Evolutionary conservation across 2,329 filamentous ascomycete genomes (phyloP).

Genomic region (Colletotrichum theobromicola): DNA sequence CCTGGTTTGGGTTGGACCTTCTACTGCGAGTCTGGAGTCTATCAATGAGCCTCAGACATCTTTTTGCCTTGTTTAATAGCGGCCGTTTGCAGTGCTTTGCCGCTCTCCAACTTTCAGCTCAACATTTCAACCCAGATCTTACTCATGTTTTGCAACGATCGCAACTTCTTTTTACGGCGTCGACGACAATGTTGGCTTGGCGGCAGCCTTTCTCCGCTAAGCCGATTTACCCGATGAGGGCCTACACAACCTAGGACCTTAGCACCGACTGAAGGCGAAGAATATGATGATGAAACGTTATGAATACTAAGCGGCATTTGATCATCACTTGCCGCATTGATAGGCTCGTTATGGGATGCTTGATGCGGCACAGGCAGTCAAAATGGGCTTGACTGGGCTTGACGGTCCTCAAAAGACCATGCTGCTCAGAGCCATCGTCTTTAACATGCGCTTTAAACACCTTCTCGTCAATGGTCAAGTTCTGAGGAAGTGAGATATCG

Average conservation of each 20-base stretch:
- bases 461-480: not conserved
- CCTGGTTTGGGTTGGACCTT: not conserved
- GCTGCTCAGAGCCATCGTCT: not conserved
- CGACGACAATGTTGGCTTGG: not conserved
- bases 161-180: not conserved
- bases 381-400: not conserved
- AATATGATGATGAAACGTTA: too few relatives aligned
- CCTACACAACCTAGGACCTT: too few relatives aligned
- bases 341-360: too few relatives aligned
- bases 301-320: too few relatives aligned
- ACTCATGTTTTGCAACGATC: not conserved
- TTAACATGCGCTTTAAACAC: not conserved
- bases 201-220: not conserved
- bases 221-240: not conserved
- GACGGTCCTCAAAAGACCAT: not conserved
- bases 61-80: not conserved
- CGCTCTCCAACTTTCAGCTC: not conserved
- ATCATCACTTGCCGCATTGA: too few relatives aligned
- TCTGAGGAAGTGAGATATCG: not conserved
- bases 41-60: not conserved
- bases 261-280: too few relatives aligned
- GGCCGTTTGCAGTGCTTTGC: not conserved
- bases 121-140: not conserved
- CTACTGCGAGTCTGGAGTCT: not conserved
- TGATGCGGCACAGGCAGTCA: too few relatives aligned